phyloP scores from a whole-genome alignment of 2,329 filamentous ascomycete species.

The Talaromyces albobiverticillius region DNA sequence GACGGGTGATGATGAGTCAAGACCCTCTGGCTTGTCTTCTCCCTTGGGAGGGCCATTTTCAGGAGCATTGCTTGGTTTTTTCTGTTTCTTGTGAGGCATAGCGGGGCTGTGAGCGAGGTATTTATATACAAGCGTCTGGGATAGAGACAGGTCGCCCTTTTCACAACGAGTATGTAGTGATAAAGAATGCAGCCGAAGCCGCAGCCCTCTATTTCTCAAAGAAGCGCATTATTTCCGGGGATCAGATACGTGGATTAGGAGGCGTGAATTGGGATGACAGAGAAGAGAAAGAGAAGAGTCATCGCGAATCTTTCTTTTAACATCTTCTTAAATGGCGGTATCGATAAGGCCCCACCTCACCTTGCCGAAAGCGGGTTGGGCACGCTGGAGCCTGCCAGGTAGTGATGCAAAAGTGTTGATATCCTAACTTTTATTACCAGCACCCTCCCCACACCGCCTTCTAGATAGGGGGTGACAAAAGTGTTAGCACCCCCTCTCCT shows the following conservation, averaged over 20 bases:
- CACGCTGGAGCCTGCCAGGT: not conserved
- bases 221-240: conserved; percentile 25
- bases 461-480: no score
- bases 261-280: conserved; percentile 6
- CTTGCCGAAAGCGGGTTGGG: conserved; percentile 3
- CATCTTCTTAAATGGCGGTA: conserved; percentile 17
- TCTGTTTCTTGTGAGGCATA: conserved; percentile 47
- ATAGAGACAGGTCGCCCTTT: conserved; percentile 23
- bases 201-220: conserved; percentile 37
- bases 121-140: conserved; percentile 19
- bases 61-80: conserved; percentile 33
- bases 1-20: conserved; percentile 26
- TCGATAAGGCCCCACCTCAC: conserved; percentile 15
- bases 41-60: conserved; percentile 32
- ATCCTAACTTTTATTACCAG: no score
- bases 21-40: conserved; percentile 34
- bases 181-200: conserved; percentile 43
- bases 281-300: not conserved
- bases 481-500: no score
- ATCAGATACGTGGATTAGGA: not conserved
- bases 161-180: conserved; percentile 27
- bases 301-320: not conserved
- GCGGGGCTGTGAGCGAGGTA: conserved; percentile 33
- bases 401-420: no score
- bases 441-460: no score